Conservation (phyloP, 1,284 basidiomycete species). For the Lignosus rhinocerotis region DNA sequence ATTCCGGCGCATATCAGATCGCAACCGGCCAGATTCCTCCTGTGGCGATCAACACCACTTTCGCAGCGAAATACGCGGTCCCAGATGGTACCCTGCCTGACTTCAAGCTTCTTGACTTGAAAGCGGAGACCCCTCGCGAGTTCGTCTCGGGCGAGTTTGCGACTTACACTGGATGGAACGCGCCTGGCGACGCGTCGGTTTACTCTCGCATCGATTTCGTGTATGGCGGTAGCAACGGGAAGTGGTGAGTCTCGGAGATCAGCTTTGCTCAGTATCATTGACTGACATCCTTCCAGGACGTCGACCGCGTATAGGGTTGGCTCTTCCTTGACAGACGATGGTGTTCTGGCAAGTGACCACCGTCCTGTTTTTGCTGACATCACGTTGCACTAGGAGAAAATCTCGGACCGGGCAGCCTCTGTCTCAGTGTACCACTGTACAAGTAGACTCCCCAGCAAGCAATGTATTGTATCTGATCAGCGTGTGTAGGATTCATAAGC, state of each 20-base stretch:
- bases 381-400: constrained; percentile 15
- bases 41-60: constrained; percentile 43
- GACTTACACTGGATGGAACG: constrained; percentile 55
- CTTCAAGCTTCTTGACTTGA: constrained; percentile 50
- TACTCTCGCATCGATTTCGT: constrained; percentile 56
- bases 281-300: constrained; percentile 33
- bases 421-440: not conserved
- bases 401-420: not conserved
- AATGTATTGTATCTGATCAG: constrained; percentile 14
- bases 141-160: constrained; percentile 50
- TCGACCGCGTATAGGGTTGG: constrained; percentile 42
- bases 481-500: not conserved
- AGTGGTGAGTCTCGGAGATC: constrained; percentile 45
- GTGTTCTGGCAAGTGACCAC: constrained; percentile 57
- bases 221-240: constrained; percentile 48
- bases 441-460: not conserved
- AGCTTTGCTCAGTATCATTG: not conserved
- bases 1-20: constrained; percentile 53
- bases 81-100: constrained; percentile 32
- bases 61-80: constrained; percentile 44
- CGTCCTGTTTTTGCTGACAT: constrained; percentile 51
- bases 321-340: constrained; percentile 50
- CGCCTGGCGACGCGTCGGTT: constrained; percentile 38
- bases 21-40: constrained; percentile 44
- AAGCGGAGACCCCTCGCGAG: constrained; percentile 42